Base-by-base conservation (phyloP, 345 rosid genomes). In the Hibiscus syriacus region DNA sequence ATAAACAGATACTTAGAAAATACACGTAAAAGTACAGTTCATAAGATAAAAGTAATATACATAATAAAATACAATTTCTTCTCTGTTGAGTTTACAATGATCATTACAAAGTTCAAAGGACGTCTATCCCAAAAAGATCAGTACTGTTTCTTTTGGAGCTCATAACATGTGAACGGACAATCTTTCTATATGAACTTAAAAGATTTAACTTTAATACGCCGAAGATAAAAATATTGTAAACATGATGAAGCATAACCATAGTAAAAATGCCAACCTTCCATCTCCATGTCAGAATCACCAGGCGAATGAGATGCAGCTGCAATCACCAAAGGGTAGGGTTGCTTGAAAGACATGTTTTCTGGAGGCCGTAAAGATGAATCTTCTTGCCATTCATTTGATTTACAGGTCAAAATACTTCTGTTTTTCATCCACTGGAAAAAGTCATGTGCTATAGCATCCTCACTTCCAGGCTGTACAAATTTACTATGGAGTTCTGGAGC, bases 241-340 rank as follows among this genome's bases (percentile, higher is more conserved):
- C 11, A 52, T 39, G 2, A 68, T 29, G 61, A 29, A 74, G 71
- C 55, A 57, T 55, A 66, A 64, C 34, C 8, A 22, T 69, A 32
- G 32, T 78, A 20, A 39, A 60, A 56, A 60, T 11, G n/a, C 76
- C 49, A 76, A 90, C 96, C 96, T 90, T 87, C 96, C 96, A 90
- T 90, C 79, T 90, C 96, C 89, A 84, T 90, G 81, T 90, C 93
- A 61, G 91, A 88, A 78, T 84, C 87, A 58, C 71, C 63, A 74
- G 72, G 71, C 3, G 72, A 73, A 63, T 72, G 64, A 36, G 80
- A 50, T 50, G 16, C 75, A 58, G 74, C 41, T 5, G 74, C 66
- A 70, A 43, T 34, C 38, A 6, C 41, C 26, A 66, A 65, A 41
- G 49, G 50, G 30, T 64, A 63, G 4, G 70, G 39, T 36, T 72